Evolutionary conservation across 352 stramenopile genomes (phyloP), one percentile per base, ranked within the genome.

Genomic region (Pythium graminicola): DNA sequence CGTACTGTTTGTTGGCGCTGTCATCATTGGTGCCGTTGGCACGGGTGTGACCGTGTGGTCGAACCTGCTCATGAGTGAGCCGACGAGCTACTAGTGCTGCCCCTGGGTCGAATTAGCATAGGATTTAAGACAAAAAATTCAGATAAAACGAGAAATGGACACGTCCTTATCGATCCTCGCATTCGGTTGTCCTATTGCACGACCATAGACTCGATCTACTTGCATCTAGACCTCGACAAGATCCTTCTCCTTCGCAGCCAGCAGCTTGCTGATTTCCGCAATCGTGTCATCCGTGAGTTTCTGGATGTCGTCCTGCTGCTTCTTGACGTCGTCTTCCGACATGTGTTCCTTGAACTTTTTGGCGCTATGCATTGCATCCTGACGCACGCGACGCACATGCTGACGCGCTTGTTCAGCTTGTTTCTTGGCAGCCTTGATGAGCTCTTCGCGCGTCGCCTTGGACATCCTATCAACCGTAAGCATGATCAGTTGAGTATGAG

Each of bases 291-390:
- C 80, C 26, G 82, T 93, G 57, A 88, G 52, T 51, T 85, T 86
- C 57, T 93, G 82, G 54, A 93, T 87, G 50, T 81, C 70, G 32
- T 90, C 77, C 54, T 84, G 73, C 42, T 84, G 69, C 58, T 71
- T 62, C 63, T 89, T 85, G 28, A 85, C 63, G 41, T 87, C 82
- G 54, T 91, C 82, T 62, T 89, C 82, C 6, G 82, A 85, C 47
- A 90, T 64, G 19, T 60, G 51, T 23, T 89, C 79, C 64, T 93
- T 93, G 54, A 88, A 73, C 59, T 89, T 90, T 71, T 89, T 89
- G 38, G 69, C 64, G 26, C 81, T 65, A 62, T 82, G 86, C 82
- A 93, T 93, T 32, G 80, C 72, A 55, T 93, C 82, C 61, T 93
- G 82, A 16, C 82, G 82, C 60, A 89, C 82, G 50, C 82, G 82